Percentiles rank a stretch among this genome's conserved stretches.
phyloP scores from a whole-genome alignment of 2,329 filamentous ascomycete genomes.

The Colletotrichum scovillei region DNA sequence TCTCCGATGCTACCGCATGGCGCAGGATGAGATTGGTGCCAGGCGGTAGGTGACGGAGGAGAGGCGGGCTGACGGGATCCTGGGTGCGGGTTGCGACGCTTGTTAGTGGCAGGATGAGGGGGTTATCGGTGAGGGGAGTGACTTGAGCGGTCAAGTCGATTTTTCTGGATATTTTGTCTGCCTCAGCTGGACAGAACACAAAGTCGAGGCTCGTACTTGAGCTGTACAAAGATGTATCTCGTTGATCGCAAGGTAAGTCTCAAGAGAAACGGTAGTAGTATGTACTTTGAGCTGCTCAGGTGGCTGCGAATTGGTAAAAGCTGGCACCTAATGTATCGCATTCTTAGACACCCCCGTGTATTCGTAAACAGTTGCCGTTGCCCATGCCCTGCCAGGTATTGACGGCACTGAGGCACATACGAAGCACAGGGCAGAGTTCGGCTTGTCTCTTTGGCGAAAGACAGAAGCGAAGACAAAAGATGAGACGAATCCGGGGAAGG shows the following conservation, averaged over 20 bases:
- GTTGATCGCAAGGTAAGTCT: constrained; percentile 9
- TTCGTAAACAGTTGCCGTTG: too few species aligned
- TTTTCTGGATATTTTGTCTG: background rate
- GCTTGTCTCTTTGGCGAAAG: background rate
- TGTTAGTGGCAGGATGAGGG: constrained; percentile 4
- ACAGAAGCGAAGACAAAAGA: background rate
- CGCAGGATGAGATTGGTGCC: background rate
- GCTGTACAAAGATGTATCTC: background rate
- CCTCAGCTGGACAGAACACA: background rate
- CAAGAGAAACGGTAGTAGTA: background rate
- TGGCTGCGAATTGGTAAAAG: background rate
- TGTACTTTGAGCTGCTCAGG: background rate
- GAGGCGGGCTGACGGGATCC: background rate
- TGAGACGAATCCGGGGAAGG: constrained; percentile 27
- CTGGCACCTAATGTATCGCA: background rate
- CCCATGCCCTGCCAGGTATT: background rate
- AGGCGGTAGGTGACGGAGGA: background rate
- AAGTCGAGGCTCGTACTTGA: background rate
- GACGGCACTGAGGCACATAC: background rate
- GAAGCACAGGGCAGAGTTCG: background rate
- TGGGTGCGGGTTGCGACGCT: constrained; percentile 22
- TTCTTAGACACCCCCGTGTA: background rate
- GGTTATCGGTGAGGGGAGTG: constrained; percentile 5
- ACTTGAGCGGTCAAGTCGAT: constrained; percentile 13
- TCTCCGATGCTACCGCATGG: constrained; percentile 21